These are phyloP conservation scores for Cercospora beticola DNA, from an alignment of 2,329 filamentous ascomycete species.

Conservation along the genomic window DNA sequence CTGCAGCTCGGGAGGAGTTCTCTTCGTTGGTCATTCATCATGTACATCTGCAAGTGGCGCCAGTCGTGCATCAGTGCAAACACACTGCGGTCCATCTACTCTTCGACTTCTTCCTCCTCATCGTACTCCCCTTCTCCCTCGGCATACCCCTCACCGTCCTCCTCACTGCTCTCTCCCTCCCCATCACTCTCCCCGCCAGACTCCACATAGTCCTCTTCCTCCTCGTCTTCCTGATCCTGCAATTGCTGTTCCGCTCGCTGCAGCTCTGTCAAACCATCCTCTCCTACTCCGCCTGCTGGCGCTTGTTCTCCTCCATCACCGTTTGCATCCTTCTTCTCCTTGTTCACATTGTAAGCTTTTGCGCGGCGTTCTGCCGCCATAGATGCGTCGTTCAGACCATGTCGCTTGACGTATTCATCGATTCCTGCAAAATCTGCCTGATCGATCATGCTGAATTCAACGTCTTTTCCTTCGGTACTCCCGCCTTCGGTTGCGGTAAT, in stretches of 20 bases:
- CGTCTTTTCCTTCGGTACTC: constrained; percentile 46
- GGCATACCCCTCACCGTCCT: constrained; percentile 30
- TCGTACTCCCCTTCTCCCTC: constrained; percentile 31
- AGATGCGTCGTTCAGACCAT: constrained; percentile 62
- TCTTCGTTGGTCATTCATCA: neutral
- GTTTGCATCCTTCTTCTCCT: constrained; percentile 35
- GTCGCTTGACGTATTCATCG: constrained; percentile 61
- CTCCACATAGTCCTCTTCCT: constrained; percentile 39
- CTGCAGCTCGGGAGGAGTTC: neutral
- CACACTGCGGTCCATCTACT: neutral
- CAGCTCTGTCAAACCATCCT: constrained; percentile 32
- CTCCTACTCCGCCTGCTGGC: constrained; percentile 29
- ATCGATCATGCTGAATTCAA: constrained; percentile 66
- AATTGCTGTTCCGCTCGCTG: constrained; percentile 36
- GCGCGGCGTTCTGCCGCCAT: constrained; percentile 60
- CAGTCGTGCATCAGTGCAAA: neutral
- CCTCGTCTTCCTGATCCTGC: constrained; percentile 38
- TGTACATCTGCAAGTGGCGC: neutral
- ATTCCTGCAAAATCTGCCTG: constrained; percentile 63
- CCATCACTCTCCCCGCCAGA: constrained; percentile 38
- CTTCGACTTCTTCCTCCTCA: constrained; percentile 17
- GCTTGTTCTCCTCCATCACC: constrained; percentile 22
- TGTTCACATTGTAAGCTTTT: constrained; percentile 58
- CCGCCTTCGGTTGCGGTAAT: constrained; percentile 40
- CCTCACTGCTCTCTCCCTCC: constrained; percentile 35